Conservation (phyloP, 768 basidiomycete species). For the Tricholoma matsutake region DNA sequence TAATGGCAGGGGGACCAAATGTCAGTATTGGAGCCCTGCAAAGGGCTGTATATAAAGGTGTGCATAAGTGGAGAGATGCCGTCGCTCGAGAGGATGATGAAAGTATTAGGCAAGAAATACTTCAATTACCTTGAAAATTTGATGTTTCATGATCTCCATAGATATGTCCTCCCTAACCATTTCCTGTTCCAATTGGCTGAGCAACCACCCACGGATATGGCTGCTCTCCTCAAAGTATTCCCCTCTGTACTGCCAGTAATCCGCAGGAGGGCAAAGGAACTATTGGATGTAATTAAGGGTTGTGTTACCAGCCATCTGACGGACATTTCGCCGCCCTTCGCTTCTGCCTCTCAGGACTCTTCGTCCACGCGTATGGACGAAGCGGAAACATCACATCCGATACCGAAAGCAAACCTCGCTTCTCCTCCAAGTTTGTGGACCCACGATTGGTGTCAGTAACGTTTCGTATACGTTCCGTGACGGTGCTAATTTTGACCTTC, state of each 20-base stretch:
- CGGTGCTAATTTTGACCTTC: background rate
- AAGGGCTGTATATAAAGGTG: conserved; percentile 60
- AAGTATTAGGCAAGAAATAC: conserved; percentile 57
- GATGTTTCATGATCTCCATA: conserved; percentile 19
- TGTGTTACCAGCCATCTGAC: conserved; percentile 37
- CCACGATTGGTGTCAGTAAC: conserved; percentile 19
- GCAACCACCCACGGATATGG: conserved; percentile 62
- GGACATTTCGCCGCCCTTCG: conserved; percentile 1
- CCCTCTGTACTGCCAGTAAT: conserved; percentile 61
- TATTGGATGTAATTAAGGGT: conserved; percentile 58
- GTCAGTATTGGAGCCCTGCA: conserved; percentile 41
- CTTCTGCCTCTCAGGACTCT: background rate
- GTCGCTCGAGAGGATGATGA: conserved; percentile 85
- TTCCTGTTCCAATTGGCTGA: conserved; percentile 73
- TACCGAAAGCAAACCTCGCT: conserved; percentile 1
- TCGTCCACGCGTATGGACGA: conserved; percentile 7
- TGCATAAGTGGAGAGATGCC: conserved; percentile 83
- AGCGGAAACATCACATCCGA: conserved; percentile 6
- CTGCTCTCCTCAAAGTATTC: conserved; percentile 58
- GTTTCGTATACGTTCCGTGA: conserved; percentile 4
- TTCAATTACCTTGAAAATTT: conserved; percentile 2
- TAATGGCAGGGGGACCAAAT: conserved; percentile 38
- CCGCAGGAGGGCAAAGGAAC: conserved; percentile 57
- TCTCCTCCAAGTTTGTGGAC: conserved; percentile 25
- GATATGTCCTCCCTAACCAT: conserved; percentile 77